phyloP scores from a whole-genome alignment of 768 basidiomycete genomes.

The Suillus variegatus region DNA sequence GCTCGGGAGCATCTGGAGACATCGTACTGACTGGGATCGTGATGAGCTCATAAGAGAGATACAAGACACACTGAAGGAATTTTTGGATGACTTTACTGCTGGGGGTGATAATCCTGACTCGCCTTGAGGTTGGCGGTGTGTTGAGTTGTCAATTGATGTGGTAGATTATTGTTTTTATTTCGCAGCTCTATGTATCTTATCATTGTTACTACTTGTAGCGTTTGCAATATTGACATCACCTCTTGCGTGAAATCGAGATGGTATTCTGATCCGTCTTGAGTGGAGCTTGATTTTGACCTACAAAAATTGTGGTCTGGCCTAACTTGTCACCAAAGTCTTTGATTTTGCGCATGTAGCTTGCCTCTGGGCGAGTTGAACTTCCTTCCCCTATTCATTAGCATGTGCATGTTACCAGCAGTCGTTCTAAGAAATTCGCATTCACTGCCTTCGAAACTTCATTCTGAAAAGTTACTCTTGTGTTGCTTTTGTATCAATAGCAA shows the following conservation, averaged over 20 bases:
- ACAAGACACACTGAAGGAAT: conserved; percentile 55
- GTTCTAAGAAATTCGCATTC: neutral
- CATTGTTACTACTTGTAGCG: neutral
- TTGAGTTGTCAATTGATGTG: neutral
- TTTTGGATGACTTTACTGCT: conserved; percentile 60
- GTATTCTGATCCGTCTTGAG: neutral
- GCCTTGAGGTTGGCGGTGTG: conserved; percentile 10
- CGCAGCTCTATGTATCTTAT: conserved; percentile 22
- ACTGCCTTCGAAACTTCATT: no score
- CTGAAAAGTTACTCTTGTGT: no score
- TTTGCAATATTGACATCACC: neutral
- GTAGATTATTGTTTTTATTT: conserved; percentile 21
- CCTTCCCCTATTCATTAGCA: neutral
- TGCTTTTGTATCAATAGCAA: neutral
- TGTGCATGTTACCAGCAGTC: neutral
- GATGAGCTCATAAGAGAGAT: conserved; percentile 63
- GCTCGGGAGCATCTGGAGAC: conserved; percentile 80
- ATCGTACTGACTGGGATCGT: conserved; percentile 83
- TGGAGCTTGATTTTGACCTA: no score
- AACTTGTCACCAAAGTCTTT: neutral
- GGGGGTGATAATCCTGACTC: conserved; percentile 17
- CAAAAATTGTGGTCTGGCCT: no score
- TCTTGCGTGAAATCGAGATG: neutral
- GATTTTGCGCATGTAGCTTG: neutral
- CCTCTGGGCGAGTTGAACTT: neutral